Base-by-base conservation (phyloP, 305 asterid species). In the Fraxinus velutina region DNA sequence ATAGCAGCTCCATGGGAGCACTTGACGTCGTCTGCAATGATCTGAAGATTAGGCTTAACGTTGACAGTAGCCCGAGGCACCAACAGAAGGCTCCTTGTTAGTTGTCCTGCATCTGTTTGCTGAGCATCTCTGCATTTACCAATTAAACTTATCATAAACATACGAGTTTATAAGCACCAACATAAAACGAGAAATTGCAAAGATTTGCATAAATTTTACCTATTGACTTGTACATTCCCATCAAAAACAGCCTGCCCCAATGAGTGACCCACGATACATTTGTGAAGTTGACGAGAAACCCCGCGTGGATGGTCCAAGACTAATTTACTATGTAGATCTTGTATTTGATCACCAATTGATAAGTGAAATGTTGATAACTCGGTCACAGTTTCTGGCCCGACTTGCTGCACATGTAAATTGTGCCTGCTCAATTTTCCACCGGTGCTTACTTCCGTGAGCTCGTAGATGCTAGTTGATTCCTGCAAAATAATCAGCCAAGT, bases 1-100 rank as follows among this genome's bases (percentile, higher is more conserved):
- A 94, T 94, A 73, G 99, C 94, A 86, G 98, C 99, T 78, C 99
- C 99, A 42, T 96, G 99, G 78, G 97, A 91, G 83, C 98, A 96
- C 79, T 92, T 94, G 44, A 96, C 98, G 47, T 94, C 97, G 21
- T 93, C 98, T 9, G 99, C 99, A 6, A 94, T 89, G 80, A 96
- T 96, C 85, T 96, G 97, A 86, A 96, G 99, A 84, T 92, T 93
- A 0, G 99, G 99, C 84, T 94, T 93, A 57, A 93, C 93, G 76
- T 94, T 94, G 24, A 96, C 95, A 1, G 97, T 93, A 1, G 95
- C 99, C 55, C 97, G 92, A 21, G 97, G 97, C 85, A 88, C 93
- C 82, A 96, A 84, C 17, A 93, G 94, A 82, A 96, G 96, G 84
- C 95, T 92, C 88, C 99, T 89, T 7, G 97, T 91, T 7, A 96